phyloP scores from a whole-genome alignment of 306 rosid genomes.

The Pyrus betulifolia region DNA sequence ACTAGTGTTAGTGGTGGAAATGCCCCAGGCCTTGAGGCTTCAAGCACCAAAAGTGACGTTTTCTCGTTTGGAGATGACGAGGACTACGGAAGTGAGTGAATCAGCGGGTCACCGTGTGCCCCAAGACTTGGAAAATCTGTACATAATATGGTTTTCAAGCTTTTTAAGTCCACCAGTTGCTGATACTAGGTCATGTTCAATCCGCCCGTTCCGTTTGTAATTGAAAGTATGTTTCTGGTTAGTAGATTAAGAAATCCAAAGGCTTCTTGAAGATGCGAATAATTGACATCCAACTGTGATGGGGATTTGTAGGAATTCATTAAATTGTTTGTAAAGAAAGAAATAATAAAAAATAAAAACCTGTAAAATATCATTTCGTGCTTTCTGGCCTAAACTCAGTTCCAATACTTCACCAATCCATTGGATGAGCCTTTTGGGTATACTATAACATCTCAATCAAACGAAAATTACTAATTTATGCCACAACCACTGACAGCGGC shows the following conservation, averaged over 20 bases:
- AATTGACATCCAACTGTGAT: conserved; percentile 1
- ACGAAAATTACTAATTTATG: too few species aligned
- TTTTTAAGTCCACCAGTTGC: conserved; percentile 6
- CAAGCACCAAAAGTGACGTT: conserved; percentile 76
- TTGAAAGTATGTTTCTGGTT: conserved; percentile 5
- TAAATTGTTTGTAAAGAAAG: conserved; percentile 5
- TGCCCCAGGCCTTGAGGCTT: conserved; percentile 28
- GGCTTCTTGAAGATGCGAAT: not conserved
- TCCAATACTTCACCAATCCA: not conserved
- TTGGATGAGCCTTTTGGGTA: too few species aligned
- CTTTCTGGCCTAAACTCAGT: not conserved
- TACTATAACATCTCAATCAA: too few species aligned
- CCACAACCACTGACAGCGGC: too few species aligned
- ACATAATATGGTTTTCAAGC: conserved; percentile 45
- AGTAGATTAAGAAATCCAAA: conserved; percentile 12
- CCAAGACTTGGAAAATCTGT: conserved; percentile 33
- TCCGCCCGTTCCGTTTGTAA: conserved; percentile 23
- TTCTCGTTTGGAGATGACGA: conserved; percentile 93
- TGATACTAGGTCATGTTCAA: conserved; percentile 1
- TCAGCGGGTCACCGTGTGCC: not conserved
- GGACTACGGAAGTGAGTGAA: conserved; percentile 86
- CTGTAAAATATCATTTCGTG: not conserved
- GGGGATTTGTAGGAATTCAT: conserved; percentile 9
- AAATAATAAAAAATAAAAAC: not conserved
- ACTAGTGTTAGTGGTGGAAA: conserved; percentile 29